A percentile compares a stretch with the other conserved stretches of the same genome.
Conservation (phyloP, 2,329 filamentous ascomycete genomes). For the Penicillium digitatum region DNA sequence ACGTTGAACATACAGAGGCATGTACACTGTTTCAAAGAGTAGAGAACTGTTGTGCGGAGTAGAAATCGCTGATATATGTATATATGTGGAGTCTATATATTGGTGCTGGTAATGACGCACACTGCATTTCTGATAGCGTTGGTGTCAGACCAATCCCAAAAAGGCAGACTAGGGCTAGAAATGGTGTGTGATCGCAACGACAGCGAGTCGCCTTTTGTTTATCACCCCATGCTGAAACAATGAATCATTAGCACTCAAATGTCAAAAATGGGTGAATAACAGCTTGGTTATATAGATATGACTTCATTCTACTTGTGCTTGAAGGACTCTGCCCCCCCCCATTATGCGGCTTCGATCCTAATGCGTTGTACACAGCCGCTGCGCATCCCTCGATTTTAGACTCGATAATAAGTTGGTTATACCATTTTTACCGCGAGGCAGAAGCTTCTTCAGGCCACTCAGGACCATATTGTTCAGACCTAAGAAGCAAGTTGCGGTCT, state of each 20-base stretch:
- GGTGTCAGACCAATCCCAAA: conserved; percentile 11
- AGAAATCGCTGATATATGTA: too few relatives aligned
- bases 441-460: not conserved
- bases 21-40: not conserved
- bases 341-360: conserved; percentile 7
- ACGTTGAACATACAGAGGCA: not conserved
- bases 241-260: not conserved
- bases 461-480: not conserved
- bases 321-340: not conserved
- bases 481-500: conserved; percentile 27
- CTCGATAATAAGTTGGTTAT: not conserved
- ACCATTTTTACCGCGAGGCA: conserved; percentile 8
- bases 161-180: conserved; percentile 16
- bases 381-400: not conserved
- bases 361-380: conserved; percentile 1
- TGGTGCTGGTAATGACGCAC: not conserved
- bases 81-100: not conserved
- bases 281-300: not conserved
- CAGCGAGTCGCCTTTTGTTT: conserved; percentile 7
- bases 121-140: not conserved
- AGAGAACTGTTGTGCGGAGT: not conserved
- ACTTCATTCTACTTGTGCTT: not conserved
- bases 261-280: not conserved
- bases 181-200: conserved; percentile 12
- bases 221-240: conserved; percentile 8